Base-by-base conservation (phyloP, 2,329 filamentous ascomycete genomes). In the Colletotrichum sublineola region DNA sequence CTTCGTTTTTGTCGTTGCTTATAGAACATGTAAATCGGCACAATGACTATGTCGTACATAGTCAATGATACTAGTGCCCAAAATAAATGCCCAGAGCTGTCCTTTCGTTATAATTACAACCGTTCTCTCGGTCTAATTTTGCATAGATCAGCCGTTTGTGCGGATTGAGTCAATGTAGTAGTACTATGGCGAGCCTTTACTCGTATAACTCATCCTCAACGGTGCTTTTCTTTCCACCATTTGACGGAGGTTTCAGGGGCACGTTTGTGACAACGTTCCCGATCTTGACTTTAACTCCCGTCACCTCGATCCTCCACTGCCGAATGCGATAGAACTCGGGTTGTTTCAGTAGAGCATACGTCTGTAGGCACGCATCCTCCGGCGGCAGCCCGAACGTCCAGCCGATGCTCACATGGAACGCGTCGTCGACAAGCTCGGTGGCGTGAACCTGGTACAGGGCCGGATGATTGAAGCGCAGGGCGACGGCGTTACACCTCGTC, bases 371-470 rank as follows among this genome's bases (percentile, higher is more conserved):
- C 18, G 87, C 77, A 44, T 87, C 84, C 3, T 82, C 71, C 7
- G 80, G 84, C 0, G 90, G 91, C 53, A 84, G 79, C 12, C 85
- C 81, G 74, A 96, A 86, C 1, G 89, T 92, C 96, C 96, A 98
- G 0, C 92, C 96, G 68, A 99, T 90, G 57, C 95, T 97, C 72
- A 98, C 84, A 81, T 99, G 96, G 78, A 98, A 98, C 31, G 88
- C 89, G 61, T 86, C 80, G 5, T 77, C 75, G 11, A 80, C 75
- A 60, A 74, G 44, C 75, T 79, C 46, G 38, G 68, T 64, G 20
- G 40, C 50, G 15, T 74, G 65, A 29, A 63, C 62, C 67, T 83
- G 80, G 80, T 98, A 98, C 1, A 98, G 86, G 33, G 87, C 81
- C 1, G 93, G 91, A 78, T 97, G 94, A 0, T 85, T 85, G 79